Percentiles rank a stretch among this genome's conserved stretches.
Conservation (phyloP, 225 moss, liverwort and hornwort genomes). For the Physcomitrium patens region DNA sequence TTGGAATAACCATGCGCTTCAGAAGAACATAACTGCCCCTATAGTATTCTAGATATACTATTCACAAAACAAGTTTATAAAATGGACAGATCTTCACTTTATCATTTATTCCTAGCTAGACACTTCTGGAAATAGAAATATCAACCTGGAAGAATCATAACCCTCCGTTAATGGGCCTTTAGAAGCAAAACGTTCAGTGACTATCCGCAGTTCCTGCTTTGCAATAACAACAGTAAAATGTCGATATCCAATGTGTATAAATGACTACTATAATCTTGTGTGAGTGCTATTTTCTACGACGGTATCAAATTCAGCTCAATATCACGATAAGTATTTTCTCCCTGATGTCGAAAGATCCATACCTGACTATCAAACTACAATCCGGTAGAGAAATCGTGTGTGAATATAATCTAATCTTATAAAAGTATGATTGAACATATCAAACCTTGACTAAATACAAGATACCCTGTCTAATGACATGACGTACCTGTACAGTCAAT, state of each 20-base stretch:
- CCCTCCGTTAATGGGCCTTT: slow-evolving; percentile 65
- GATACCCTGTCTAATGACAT: slow-evolving; percentile 10
- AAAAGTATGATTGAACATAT: neutral
- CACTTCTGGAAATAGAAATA: slow-evolving; percentile 13
- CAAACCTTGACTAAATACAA: slow-evolving; percentile 25
- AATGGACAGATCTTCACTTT: slow-evolving; percentile 6
- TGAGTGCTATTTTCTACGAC: slow-evolving; percentile 5
- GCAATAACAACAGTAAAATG: slow-evolving; percentile 26
- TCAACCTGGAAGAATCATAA: slow-evolving; percentile 77
- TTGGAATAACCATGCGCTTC: neutral
- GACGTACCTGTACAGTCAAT: slow-evolving; percentile 66
- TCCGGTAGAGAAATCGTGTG: slow-evolving; percentile 9
- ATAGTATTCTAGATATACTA: neutral
- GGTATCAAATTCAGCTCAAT: slow-evolving; percentile 12
- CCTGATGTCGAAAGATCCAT: neutral
- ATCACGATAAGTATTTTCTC: neutral
- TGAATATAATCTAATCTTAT: slow-evolving; percentile 12
- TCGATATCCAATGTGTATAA: slow-evolving; percentile 11
- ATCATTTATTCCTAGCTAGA: slow-evolving; percentile 1
- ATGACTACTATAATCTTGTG: slow-evolving; percentile 7
- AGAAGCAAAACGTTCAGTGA: slow-evolving; percentile 60
- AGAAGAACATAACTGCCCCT: neutral
- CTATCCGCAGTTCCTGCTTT: slow-evolving; percentile 69
- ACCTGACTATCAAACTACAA: neutral
- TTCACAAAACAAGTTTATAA: too few species aligned